These are phyloP conservation scores for Athelia sp. DNA, from an alignment of 1,284 basidiomycete species.

Conservation along the genomic window DNA sequence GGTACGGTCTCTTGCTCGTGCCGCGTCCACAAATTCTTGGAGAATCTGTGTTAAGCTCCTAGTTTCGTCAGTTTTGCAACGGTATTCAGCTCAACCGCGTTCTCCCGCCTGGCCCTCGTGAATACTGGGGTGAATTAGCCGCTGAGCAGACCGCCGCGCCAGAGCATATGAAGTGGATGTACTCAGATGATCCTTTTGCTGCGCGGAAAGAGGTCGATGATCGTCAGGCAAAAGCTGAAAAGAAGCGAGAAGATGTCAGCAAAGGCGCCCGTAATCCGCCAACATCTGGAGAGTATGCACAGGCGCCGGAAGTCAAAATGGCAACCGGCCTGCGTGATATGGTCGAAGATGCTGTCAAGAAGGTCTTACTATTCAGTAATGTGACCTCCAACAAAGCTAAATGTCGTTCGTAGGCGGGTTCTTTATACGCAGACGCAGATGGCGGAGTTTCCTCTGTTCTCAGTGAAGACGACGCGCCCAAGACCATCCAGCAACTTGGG, in stretches of 20 bases:
- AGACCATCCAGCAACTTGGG: slow-evolving; percentile 40
- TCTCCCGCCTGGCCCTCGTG: slow-evolving; percentile 76
- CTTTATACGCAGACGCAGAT: slow-evolving; percentile 47
- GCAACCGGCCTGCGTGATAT: slow-evolving; percentile 69
- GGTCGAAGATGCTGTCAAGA: slow-evolving; percentile 81
- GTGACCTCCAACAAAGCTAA: background rate
- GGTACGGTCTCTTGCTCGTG: slow-evolving; percentile 40
- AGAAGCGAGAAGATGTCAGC: slow-evolving; percentile 34
- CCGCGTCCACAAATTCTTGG: no score
- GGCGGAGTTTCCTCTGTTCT: slow-evolving; percentile 42
- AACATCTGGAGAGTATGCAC: slow-evolving; percentile 49
- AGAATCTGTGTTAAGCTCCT: slow-evolving; percentile 12
- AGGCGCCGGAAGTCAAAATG: slow-evolving; percentile 85
- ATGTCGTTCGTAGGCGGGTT: slow-evolving; percentile 37
- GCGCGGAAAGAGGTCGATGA: slow-evolving; percentile 65
- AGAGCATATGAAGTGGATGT: slow-evolving; percentile 81
- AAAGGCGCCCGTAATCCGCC: slow-evolving; percentile 8
- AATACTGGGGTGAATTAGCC: slow-evolving; percentile 80
- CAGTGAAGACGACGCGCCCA: slow-evolving; percentile 36
- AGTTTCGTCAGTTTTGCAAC: slow-evolving; percentile 63
- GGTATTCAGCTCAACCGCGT: slow-evolving; percentile 72
- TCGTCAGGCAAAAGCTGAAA: slow-evolving; percentile 52
- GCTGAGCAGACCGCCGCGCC: slow-evolving; percentile 64
- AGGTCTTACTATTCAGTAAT: slow-evolving; percentile 34
- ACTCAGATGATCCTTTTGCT: slow-evolving; percentile 79